Evolutionary conservation across 306 rosid genomes (phyloP).

Genomic region (Pueraria montana): DNA sequence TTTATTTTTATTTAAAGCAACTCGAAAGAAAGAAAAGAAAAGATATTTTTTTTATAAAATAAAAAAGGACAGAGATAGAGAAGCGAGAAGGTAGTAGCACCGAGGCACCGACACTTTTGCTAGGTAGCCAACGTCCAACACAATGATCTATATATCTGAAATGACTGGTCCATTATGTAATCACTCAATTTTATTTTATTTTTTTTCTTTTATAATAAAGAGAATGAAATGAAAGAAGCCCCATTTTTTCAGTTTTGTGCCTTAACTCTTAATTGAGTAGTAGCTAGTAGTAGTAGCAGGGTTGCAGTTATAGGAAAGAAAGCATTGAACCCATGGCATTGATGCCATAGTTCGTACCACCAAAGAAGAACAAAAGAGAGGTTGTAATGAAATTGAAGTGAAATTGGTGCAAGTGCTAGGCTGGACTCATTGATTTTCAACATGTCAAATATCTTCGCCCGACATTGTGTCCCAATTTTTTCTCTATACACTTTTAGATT

Average conservation of each 20-base stretch:
- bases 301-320: conserved; percentile 31
- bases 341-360: conserved; percentile 42
- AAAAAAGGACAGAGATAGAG: background rate
- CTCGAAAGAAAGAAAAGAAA: background rate
- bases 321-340: conserved; percentile 22
- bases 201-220: no score
- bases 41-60: conserved; percentile 18
- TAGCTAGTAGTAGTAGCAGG: background rate
- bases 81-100: conserved; percentile 20
- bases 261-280: conserved; percentile 7
- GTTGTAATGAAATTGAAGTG: no score
- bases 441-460: no score
- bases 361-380: no score
- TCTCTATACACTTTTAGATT: no score
- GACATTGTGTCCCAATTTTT: no score
- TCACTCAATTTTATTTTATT: no score
- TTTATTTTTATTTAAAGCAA: conserved; percentile 40
- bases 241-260: background rate
- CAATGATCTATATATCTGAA: background rate
- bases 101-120: conserved; percentile 55
- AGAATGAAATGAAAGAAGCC: background rate
- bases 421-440: no score
- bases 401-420: no score
- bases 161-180: conserved; percentile 21
- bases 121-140: conserved; percentile 21